phyloP scores from a whole-genome alignment of 176 grass and related monocot genomes.

The Sorghum bicolor region DNA sequence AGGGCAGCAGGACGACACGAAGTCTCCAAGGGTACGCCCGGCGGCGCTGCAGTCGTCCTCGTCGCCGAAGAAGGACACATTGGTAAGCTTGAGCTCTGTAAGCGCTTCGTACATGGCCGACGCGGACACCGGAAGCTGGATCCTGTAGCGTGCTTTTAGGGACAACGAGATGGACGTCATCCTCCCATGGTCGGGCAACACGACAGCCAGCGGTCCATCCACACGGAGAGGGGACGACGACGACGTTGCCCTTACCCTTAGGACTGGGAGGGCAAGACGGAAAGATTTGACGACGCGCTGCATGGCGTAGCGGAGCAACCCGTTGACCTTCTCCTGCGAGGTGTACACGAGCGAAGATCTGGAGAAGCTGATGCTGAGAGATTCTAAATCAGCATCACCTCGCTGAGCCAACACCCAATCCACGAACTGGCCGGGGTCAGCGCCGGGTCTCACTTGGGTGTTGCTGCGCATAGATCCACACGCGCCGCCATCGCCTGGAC shows the following conservation, averaged over 20 bases:
- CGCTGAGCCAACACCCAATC: not conserved
- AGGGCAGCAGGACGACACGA: too few species aligned
- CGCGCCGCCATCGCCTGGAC: conserved; percentile 3
- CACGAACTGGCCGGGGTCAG: not conserved
- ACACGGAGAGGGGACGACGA: too few species aligned
- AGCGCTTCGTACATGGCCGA: too few species aligned
- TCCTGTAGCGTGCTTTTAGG: too few species aligned
- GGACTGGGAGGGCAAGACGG: not conserved
- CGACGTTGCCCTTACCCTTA: too few species aligned
- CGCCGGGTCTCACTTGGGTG: not conserved
- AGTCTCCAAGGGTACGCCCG: too few species aligned
- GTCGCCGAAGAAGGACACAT: too few species aligned
- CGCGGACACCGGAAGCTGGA: too few species aligned
- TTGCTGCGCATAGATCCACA: not conserved
- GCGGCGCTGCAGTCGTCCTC: too few species aligned
- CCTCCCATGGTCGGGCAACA: not conserved
- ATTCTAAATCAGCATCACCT: not conserved
- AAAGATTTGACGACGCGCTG: not conserved
- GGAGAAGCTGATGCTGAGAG: not conserved
- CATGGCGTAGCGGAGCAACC: not conserved
- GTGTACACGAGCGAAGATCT: not conserved
- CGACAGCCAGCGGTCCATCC: not conserved
- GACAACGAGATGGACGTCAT: not conserved
- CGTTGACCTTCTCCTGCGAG: not conserved
- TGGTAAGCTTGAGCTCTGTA: too few species aligned